phyloP scores from a whole-genome alignment of 345 rosid species.

The Eutrema heterophyllum region DNA sequence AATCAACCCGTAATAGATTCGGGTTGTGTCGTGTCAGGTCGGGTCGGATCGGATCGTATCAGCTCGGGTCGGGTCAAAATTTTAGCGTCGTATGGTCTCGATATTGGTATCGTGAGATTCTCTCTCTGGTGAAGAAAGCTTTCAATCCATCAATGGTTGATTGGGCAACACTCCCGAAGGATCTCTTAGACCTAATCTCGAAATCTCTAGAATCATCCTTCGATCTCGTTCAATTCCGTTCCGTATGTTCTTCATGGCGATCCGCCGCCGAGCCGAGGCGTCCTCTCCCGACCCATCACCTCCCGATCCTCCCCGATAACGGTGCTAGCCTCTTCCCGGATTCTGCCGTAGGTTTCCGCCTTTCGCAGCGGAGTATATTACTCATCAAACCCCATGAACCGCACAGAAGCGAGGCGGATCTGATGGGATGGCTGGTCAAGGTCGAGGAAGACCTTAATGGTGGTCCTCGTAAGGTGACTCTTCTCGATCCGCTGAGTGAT shows the following conservation, averaged over 20 bases:
- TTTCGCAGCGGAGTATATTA: slow-evolving; percentile 60
- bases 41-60: neutral
- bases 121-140: neutral
- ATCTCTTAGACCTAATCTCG: slow-evolving; percentile 55
- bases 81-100: neutral
- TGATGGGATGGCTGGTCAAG: slow-evolving; percentile 60
- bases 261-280: slow-evolving; percentile 42
- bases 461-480: slow-evolving; percentile 30
- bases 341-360: slow-evolving; percentile 46
- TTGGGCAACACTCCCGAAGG: slow-evolving; percentile 68
- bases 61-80: neutral
- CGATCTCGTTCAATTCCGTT: slow-evolving; percentile 69
- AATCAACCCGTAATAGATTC: neutral
- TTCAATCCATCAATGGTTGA: slow-evolving; percentile 43
- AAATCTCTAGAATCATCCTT: slow-evolving; percentile 43
- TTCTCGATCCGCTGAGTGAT: slow-evolving; percentile 62
- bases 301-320: slow-evolving; percentile 54
- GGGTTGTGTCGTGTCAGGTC: neutral
- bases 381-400: slow-evolving; percentile 39
- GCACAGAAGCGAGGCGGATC: slow-evolving; percentile 17
- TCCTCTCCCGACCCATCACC: slow-evolving; percentile 37
- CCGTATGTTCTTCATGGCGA: slow-evolving; percentile 82
- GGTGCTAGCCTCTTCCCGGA: slow-evolving; percentile 36
- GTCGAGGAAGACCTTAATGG: slow-evolving; percentile 38
- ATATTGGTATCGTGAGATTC: neutral